Evolutionary conservation across 2,329 filamentous ascomycete species (phyloP), one percentile per base, ranked within the genome.

Genomic region (Cordyceps cateniannulata): DNA sequence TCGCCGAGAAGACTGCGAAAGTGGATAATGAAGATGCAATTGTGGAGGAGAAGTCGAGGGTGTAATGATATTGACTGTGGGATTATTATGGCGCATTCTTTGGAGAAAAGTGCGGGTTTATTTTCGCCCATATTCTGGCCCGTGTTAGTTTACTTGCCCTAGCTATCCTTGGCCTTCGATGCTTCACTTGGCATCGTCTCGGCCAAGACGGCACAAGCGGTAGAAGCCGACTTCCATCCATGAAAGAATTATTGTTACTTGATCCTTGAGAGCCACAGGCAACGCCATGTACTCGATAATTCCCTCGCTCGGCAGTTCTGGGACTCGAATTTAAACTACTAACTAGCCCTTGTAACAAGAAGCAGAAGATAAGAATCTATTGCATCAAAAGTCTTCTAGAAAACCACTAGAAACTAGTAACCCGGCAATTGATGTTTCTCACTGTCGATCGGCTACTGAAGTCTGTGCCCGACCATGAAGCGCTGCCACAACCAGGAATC

Each of bases 1-100:
- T 63, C 38, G 58, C 54, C 35, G 62, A 65, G 20, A 63, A 63
- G 35, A 61, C 60, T 42, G 27, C 54, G 25, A 64, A 65, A 38
- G 61, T 63, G 47, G 60, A 64, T 38, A 62, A 54, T 35, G 62
- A 63, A 2, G 48, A 60, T 6, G 62, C 45, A 20, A 20, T 55
- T 10, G 56, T 52, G 24, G 62, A 63, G 44, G 49, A 59, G 20
- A 63, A 48, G 47, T 38, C 38, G 52, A 42, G 38, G 10, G 55
- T 62, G 3, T 52, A 25, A 24, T 16, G 12, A 42, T 12, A 38
- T 38, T 38, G 14, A 12, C 9, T 10, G 42, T 40, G 55, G 55
- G 29, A 38, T 38, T n/a, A 35, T 48, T 48, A 42, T 47, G 53
- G 53, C 27, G 20, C 29, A 20, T 22, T 12, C 1, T 5, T 12